Evolutionary conservation across 106 monocot genomes (phyloP).

Genomic region (Allium sativum): DNA sequence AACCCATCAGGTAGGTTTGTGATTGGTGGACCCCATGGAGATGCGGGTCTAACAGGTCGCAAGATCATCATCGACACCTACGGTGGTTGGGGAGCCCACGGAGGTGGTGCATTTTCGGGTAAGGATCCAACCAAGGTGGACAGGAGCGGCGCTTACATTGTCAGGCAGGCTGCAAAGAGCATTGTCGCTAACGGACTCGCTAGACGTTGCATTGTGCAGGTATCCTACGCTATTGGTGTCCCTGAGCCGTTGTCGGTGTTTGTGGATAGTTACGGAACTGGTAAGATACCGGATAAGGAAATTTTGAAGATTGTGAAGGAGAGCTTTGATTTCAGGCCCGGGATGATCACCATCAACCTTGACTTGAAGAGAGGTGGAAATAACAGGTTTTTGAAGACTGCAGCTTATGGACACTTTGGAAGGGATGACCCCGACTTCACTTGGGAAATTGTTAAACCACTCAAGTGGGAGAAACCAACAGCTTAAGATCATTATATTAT

Average conservation of each 20-base stretch:
- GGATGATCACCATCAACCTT: conserved; percentile 56
- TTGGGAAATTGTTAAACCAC: conserved; percentile 17
- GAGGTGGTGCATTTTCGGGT: conserved; percentile 52
- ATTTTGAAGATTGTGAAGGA: conserved; percentile 39
- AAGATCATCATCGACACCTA: conserved; percentile 65
- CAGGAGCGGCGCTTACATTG: conserved; percentile 45
- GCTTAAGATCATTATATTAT: conserved; percentile 2
- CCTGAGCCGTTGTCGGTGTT: conserved; percentile 54
- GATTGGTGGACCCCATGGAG: conserved; percentile 51
- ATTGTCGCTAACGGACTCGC: conserved; percentile 46
- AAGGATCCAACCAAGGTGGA: conserved; percentile 58
- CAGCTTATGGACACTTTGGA: conserved; percentile 52
- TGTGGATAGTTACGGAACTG: conserved; percentile 48
- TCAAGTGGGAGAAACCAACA: conserved; percentile 9
- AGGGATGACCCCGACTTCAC: conserved; percentile 34
- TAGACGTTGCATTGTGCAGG: conserved; percentile 50
- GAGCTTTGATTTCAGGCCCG: conserved; percentile 53
- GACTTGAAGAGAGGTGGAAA: conserved; percentile 54
- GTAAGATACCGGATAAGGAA: conserved; percentile 50
- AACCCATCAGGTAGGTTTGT: conserved; percentile 55
- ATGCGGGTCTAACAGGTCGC: conserved; percentile 50
- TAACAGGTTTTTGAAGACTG: conserved; percentile 38
- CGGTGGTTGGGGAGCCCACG: conserved; percentile 49
- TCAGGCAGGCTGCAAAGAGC: conserved; percentile 49
- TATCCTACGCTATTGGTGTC: conserved; percentile 50